These are phyloP conservation scores for Yamadazyma diospyri DNA, from an alignment of 1,139 yeast species.

Conservation along the genomic window DNA sequence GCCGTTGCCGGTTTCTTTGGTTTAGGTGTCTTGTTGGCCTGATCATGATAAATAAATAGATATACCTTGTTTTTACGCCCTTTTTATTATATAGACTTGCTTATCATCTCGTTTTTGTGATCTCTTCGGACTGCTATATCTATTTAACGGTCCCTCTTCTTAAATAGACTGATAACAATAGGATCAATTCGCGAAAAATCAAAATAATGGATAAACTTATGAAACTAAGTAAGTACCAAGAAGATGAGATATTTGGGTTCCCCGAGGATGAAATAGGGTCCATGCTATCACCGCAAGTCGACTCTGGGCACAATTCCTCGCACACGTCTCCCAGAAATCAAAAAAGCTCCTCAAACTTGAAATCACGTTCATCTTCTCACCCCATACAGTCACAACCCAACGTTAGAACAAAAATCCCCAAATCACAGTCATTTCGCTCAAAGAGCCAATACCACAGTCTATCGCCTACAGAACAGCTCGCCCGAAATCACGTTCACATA, in stretches of 20 bases:
- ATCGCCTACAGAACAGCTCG: background rate
- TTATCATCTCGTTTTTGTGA: too few species aligned
- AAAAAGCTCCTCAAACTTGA: constrained; percentile 1
- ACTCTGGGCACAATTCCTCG: constrained; percentile 1
- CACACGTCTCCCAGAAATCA: background rate
- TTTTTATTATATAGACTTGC: too few species aligned
- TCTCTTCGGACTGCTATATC: too few species aligned
- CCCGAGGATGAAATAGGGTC: constrained; percentile 16
- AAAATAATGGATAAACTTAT: constrained; percentile 10
- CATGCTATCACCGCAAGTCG: constrained; percentile 1
- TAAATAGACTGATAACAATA: too few species aligned
- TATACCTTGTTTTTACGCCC: constrained; percentile 3
- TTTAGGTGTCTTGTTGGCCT: constrained; percentile 16
- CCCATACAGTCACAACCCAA: background rate
- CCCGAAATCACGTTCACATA: background rate
- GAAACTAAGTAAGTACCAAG: constrained; percentile 18
- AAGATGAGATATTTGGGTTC: constrained; percentile 32
- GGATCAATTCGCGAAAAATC: too few species aligned
- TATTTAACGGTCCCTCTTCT: too few species aligned
- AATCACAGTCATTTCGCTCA: background rate
- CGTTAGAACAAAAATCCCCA: constrained; percentile 1
- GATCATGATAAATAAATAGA: constrained; percentile 3
- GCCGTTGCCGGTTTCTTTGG: constrained; percentile 16
- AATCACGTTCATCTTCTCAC: background rate
- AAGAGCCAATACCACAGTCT: constrained; percentile 4